Evolutionary conservation across 2,329 filamentous ascomycete species (phyloP).

Genomic region (Xylaria sp.): DNA sequence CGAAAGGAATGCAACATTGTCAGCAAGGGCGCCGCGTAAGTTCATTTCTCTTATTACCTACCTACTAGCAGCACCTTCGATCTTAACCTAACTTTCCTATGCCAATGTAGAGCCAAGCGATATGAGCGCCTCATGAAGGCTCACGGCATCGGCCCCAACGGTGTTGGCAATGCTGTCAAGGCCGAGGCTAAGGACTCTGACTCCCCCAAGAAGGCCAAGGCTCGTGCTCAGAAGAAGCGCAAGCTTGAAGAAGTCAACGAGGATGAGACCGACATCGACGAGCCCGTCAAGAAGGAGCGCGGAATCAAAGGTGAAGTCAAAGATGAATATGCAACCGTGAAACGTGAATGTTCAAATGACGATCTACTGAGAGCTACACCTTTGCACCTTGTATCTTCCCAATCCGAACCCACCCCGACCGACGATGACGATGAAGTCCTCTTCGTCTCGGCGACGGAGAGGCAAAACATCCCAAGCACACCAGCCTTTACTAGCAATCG

Average conservation of each 20-base stretch:
- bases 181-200: conserved; percentile 42
- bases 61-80: background rate
- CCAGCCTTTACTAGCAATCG: conserved; percentile 26
- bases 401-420: conserved; percentile 21
- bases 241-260: conserved; percentile 53
- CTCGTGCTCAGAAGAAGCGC: conserved; percentile 47
- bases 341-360: conserved; percentile 45
- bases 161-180: conserved; percentile 44
- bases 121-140: conserved; percentile 74
- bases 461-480: conserved; percentile 32
- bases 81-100: conserved; percentile 9
- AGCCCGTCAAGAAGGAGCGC: conserved; percentile 44
- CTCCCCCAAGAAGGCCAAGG: conserved; percentile 39
- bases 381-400: conserved; percentile 26
- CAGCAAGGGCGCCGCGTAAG: conserved; percentile 76
- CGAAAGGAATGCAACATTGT: conserved; percentile 71
- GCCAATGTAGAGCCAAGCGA: conserved; percentile 67
- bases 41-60: conserved; percentile 38
- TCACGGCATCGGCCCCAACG: conserved; percentile 58
- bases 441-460: conserved; percentile 46
- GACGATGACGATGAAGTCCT: conserved; percentile 50
- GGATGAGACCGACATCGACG: conserved; percentile 50
- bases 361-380: conserved; percentile 28
- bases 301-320: conserved; percentile 52
- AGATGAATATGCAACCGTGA: conserved; percentile 50